phyloP scores from a whole-genome alignment of 1,284 basidiomycete species.

The Ceratobasidium sp. region DNA sequence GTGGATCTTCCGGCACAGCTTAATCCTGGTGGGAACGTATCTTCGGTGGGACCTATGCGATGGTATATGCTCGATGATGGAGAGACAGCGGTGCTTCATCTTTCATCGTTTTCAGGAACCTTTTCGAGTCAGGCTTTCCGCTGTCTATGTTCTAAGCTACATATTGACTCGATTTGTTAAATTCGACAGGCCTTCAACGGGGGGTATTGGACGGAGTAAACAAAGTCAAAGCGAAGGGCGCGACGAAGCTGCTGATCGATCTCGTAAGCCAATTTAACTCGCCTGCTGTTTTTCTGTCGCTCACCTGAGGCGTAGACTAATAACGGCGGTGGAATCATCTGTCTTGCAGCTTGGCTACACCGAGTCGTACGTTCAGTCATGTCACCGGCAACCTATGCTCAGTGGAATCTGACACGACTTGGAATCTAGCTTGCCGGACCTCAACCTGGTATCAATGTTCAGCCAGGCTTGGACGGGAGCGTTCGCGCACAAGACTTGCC shows the following conservation, averaged over 20 bases:
- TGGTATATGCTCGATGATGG: no score
- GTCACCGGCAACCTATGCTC: no score
- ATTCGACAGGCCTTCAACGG: slow-evolving; percentile 53
- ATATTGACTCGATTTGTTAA: no score
- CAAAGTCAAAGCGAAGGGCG: slow-evolving; percentile 65
- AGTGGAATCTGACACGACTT: not conserved
- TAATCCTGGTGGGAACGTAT: no score
- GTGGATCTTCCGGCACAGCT: no score
- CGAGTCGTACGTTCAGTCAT: slow-evolving; percentile 15
- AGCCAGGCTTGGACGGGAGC: slow-evolving; percentile 35
- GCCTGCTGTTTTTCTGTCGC: not conserved
- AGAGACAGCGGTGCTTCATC: no score
- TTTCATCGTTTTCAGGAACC: no score
- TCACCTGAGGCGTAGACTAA: slow-evolving; percentile 61
- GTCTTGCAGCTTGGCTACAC: slow-evolving; percentile 40
- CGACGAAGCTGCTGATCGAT: slow-evolving; percentile 70
- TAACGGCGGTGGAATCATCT: slow-evolving; percentile 66
- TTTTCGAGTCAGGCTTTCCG: no score
- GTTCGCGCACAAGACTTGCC: slow-evolving; percentile 34
- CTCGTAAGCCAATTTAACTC: slow-evolving; percentile 59
- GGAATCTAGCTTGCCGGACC: slow-evolving; percentile 41
- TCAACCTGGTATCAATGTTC: slow-evolving; percentile 10
- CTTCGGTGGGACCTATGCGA: no score
- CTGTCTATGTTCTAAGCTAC: no score
- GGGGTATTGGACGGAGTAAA: slow-evolving; percentile 66